Base-by-base conservation (phyloP, 108 stramenopile genomes). In the Epipyxis sp. region DNA sequence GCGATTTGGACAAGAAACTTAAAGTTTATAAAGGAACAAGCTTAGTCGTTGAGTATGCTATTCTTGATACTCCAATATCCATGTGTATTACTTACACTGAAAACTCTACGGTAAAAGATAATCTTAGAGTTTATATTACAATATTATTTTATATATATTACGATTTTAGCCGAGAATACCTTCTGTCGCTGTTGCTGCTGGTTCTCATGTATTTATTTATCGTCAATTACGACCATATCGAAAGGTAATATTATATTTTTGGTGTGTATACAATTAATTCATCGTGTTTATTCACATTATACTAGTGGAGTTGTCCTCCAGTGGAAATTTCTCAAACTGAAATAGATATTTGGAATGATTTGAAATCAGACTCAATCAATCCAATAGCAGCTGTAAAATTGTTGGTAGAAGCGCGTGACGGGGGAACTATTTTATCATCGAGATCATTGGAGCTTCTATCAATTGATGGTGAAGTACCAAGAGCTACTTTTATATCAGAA, bases 231-330 rank as follows among this genome's bases (percentile, higher is more conserved):
- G 80, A 57, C 86, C 86, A 30, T 85, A 86, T 79, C 83, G 65
- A 59, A 86, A 86, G 84, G 83, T 86, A 44, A 86, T 62, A 40
- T 67, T 79, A 39, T 84, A 83, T n/a, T n/a, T n/a, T n/a, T n/a
- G n/a, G n/a, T n/a, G n/a, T n/a, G n/a, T n/a, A n/a, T n/a, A n/a
- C n/a, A n/a, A n/a, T n/a, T n/a, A n/a, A n/a, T n/a, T n/a, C n/a
- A n/a, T n/a, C n/a, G n/a, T n/a, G 46, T 20, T 13, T 20, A 13
- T 6, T 20, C 46, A 13, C 13, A 13, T 20, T 20, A 50, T 50
- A 13, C 13, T 50, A 50, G 71, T 74, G 71, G 71, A 74, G n/a
- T 10, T 74, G 71, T 37, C 71, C 71, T 6, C 25, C 71, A 3
- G 34, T 74, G 16, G 71, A 74, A 16, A 6, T 74, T 3, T 20